Percentiles rank a stretch among this genome's conserved stretches.
Evolutionary conservation across 129 eudicot species (phyloP).

Genomic region (Sambucus nigra): DNA sequence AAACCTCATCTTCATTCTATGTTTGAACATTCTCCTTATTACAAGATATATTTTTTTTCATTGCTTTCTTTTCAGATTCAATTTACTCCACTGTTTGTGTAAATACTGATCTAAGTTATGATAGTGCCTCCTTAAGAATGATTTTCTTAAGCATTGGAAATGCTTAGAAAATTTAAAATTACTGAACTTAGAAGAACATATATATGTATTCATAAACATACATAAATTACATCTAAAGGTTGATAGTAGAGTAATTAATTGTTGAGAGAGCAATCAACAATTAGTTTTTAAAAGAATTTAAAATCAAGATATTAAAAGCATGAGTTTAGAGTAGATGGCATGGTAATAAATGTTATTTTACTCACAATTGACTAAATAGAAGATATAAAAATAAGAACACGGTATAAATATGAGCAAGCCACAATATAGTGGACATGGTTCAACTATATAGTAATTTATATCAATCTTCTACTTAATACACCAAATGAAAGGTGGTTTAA

Average conservation of each 20-base stretch:
- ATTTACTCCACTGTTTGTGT: too few relatives aligned
- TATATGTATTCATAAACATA: background rate
- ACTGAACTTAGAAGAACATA: slow-evolving; percentile 1
- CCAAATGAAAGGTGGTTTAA: background rate
- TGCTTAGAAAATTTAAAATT: slow-evolving; percentile 27
- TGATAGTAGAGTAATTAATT: background rate
- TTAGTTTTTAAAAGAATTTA: slow-evolving; percentile 4
- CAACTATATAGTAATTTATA: too few relatives aligned
- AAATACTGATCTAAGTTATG: too few relatives aligned
- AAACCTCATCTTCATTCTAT: slow-evolving; percentile 92
- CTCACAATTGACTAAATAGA: too few relatives aligned
- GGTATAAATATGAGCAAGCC: too few relatives aligned
- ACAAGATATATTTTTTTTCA: too few relatives aligned
- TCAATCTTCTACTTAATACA: too few relatives aligned
- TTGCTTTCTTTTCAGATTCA: too few relatives aligned
- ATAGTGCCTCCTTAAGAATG: too few relatives aligned
- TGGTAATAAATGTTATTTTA: background rate
- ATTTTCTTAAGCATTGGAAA: slow-evolving; percentile 37
- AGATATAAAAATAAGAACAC: background rate
- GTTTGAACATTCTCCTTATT: slow-evolving; percentile 74
- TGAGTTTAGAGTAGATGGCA: background rate
- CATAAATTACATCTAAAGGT: background rate
- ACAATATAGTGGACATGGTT: too few relatives aligned
- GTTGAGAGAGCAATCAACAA: slow-evolving; percentile 6
- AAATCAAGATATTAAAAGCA: background rate